phyloP scores from a whole-genome alignment of 2,329 filamentous ascomycete genomes.

The Ploettnerulaceae sp. region DNA sequence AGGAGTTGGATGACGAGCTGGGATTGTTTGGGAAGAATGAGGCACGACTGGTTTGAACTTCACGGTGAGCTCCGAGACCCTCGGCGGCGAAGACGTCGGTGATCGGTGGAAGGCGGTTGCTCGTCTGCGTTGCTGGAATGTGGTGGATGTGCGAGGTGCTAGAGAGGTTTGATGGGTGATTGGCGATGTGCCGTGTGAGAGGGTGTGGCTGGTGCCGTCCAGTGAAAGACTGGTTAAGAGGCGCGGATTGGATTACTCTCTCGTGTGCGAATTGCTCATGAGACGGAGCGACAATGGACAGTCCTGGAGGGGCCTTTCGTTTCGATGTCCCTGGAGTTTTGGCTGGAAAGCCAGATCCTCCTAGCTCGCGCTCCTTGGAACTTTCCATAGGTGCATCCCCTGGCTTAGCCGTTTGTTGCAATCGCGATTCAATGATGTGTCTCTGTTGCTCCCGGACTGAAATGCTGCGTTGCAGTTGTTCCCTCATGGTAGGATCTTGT shows the following conservation, averaged over 20 bases:
- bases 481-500: constrained; percentile 92
- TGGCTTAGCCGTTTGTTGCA: constrained; percentile 82
- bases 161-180: constrained; percentile 76
- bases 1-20: constrained; percentile 48
- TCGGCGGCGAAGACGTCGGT: constrained; percentile 87
- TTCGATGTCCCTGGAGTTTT: constrained; percentile 72
- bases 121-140: constrained; percentile 79
- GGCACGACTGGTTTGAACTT: constrained; percentile 34
- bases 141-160: constrained; percentile 89
- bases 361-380: constrained; percentile 48
- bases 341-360: constrained; percentile 36
- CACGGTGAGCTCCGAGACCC: constrained; percentile 58
- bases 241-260: constrained; percentile 93
- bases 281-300: constrained; percentile 92
- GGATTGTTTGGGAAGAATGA: constrained; percentile 26
- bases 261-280: constrained; percentile 90
- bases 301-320: constrained; percentile 78
- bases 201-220: constrained; percentile 77
- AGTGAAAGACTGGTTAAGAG: constrained; percentile 91
- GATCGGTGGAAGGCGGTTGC: constrained; percentile 88
- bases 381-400: constrained; percentile 59
- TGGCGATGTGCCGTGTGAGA: constrained; percentile 70
- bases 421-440: constrained; percentile 85
- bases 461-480: constrained; percentile 90
- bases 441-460: constrained; percentile 91